phyloP scores from a whole-genome alignment of 192 early-diverging fungal genomes.

The Podila epicladia region DNA sequence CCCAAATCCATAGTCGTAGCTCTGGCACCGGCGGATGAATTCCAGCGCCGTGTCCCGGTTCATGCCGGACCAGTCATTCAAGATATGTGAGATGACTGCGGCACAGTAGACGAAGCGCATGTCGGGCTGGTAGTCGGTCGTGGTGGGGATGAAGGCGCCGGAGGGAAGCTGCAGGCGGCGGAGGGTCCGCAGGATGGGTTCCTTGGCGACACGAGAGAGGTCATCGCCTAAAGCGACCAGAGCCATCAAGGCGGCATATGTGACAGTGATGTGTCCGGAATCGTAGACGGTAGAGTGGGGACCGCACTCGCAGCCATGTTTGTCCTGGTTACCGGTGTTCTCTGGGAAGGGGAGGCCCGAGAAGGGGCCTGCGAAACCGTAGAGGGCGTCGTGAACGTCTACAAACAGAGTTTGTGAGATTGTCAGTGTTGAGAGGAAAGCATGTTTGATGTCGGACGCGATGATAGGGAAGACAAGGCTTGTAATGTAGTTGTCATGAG shows the following conservation, averaged over 20 bases:
- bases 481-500: background rate
- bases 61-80: slow-evolving; percentile 93
- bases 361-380: slow-evolving; percentile 81
- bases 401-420: background rate
- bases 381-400: slow-evolving; percentile 52
- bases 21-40: slow-evolving; percentile 69
- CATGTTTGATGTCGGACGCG: background rate
- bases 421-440: background rate
- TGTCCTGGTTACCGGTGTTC: background rate
- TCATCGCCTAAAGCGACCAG: slow-evolving; percentile 92
- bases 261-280: slow-evolving; percentile 76
- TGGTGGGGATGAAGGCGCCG: slow-evolving; percentile 70
- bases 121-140: slow-evolving; percentile 72
- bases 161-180: slow-evolving; percentile 73
- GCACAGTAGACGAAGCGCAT: slow-evolving; percentile 95
- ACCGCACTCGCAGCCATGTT: slow-evolving; percentile 27
- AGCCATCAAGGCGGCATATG: slow-evolving; percentile 88
- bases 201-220: slow-evolving; percentile 80
- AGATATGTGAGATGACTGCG: slow-evolving; percentile 78
- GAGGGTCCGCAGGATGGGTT: slow-evolving; percentile 70
- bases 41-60: slow-evolving; percentile 64
- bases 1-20: slow-evolving; percentile 83
- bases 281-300: slow-evolving; percentile 41
- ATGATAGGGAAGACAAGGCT: background rate
- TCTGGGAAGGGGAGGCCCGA: slow-evolving; percentile 62